A percentile compares a stretch with the other conserved stretches of the same genome.
These are phyloP conservation scores for Alternaria infectoria DNA, from an alignment of 2,329 filamentous ascomycete species.

Conservation along the genomic window DNA sequence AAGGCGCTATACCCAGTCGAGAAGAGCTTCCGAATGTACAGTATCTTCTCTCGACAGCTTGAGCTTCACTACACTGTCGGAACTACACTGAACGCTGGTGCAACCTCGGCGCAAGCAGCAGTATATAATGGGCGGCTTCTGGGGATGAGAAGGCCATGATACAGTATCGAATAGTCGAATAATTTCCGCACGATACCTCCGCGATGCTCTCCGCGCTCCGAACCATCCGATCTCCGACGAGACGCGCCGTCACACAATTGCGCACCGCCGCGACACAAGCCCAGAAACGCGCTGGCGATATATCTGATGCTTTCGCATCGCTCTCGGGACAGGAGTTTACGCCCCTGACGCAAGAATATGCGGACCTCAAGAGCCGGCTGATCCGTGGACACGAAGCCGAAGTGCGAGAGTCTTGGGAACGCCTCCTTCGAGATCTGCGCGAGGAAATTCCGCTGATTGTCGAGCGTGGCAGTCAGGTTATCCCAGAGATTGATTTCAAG, in stretches of 20 bases:
- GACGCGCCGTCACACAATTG: conserved; percentile 26
- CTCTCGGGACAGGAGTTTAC: conserved; percentile 55
- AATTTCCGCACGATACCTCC: conserved; percentile 7
- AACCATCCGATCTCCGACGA: conserved; percentile 31
- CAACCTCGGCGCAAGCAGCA: conserved; percentile 5
- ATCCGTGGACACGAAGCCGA: conserved; percentile 57
- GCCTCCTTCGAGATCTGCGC: conserved; percentile 51
- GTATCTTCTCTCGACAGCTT: conserved; percentile 16
- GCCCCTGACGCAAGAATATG: conserved; percentile 55
- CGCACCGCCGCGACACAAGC: conserved; percentile 40
- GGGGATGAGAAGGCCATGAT: conserved; percentile 14
- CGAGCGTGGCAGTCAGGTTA: conserved; percentile 49
- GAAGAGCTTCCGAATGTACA: conserved; percentile 27
- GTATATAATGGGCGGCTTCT: conserved; percentile 29
- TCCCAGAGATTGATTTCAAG: conserved; percentile 57
- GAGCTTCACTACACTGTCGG: conserved; percentile 26
- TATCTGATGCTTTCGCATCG: conserved; percentile 58
- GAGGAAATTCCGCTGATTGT: conserved; percentile 55
- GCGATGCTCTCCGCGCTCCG: conserved; percentile 40
- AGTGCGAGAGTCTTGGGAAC: conserved; percentile 55
- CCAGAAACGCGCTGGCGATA: conserved; percentile 57
- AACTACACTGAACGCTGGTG: conserved; percentile 4
- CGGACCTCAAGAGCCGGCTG: conserved; percentile 53
- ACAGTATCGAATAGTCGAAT: conserved; percentile 4
- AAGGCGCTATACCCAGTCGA: conserved; percentile 19